Evolutionary conservation across 2,329 filamentous ascomycete genomes (phyloP), one percentile per base, ranked within the genome.

Genomic region (Trichoderma koningiopsis): DNA sequence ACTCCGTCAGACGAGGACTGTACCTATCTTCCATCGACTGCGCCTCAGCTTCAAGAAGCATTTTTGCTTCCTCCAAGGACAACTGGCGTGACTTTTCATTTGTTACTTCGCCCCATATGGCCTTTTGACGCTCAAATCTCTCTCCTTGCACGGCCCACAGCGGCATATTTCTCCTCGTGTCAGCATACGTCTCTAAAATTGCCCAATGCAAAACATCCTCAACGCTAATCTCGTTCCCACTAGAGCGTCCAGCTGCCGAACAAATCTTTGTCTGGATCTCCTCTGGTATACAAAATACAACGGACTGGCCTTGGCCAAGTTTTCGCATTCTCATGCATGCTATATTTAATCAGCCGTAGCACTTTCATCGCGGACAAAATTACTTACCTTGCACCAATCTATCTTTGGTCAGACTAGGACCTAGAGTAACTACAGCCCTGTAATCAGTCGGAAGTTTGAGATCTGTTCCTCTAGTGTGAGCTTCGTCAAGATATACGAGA

Each of bases 321-420:
- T 89, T 87, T 13, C 91, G 78, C 86, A 93, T 88, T n/a, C 91
- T 78, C 88, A 91, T 91, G 70, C 89, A 91, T 0, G 89, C 89
- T 87, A 62, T 24, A 13, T 2, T 70, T 24, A 88, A 91, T 92
- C 70, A 47, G 13, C 89, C 91, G 55, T n/a, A 43, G 24, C 57
- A 55, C 35, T 0, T 89, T 89, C 84, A 94, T 11, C 91, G 80
- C 0, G 72, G 87, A 92, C 0, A 89, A 83, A 0, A 91, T 93
- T 80, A 83, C 4, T 75, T 79, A 88, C 88, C 89, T 84, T 94
- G 91, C 0, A 89, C 86, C 0, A 92, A 76, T 29, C 84, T 80
- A 70, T 94, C 91, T 72, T 93, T 94, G 0, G 87, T 90, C 1
- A 92, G 73, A 5, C 81, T 80, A 0, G 88, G 82, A 0, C 91